A percentile compares a stretch with the other conserved stretches of the same genome.
Evolutionary conservation across 495 filamentous ascomycete species (phyloP).

Genomic region (Melanomma pulvis-pyrius): DNA sequence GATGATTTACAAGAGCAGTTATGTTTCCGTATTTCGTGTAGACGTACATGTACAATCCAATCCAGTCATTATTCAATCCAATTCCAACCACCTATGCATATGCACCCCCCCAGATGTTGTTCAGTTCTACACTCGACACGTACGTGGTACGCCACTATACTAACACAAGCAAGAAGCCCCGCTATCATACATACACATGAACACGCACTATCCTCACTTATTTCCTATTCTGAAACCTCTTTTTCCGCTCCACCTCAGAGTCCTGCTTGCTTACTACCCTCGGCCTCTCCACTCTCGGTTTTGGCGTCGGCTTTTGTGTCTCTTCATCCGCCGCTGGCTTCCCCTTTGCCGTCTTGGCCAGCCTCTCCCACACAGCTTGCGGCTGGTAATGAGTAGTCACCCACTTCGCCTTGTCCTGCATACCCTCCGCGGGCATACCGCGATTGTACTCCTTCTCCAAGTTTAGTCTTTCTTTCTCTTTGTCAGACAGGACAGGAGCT

Average conservation of each 20-base stretch:
- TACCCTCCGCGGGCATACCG: conserved; percentile 29
- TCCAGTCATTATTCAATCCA: neutral
- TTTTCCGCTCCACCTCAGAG: conserved; percentile 50
- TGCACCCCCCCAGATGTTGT: neutral
- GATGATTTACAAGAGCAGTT: neutral
- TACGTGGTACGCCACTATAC: neutral
- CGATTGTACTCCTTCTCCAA: conserved; percentile 17
- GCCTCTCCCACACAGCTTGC: neutral
- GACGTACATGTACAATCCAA: neutral
- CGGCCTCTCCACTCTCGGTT: conserved; percentile 8
- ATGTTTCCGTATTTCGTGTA: neutral
- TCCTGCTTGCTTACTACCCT: conserved; percentile 34
- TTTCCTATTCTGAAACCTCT: conserved; percentile 49
- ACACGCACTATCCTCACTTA: conserved; percentile 33
- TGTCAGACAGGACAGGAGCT: neutral
- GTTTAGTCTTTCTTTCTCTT: neutral
- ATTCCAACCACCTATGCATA: neutral
- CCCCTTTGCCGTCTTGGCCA: neutral
- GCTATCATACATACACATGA: conserved; percentile 36
- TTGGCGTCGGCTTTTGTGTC: conserved; percentile 27
- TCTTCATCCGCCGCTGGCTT: conserved; percentile 40
- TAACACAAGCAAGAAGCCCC: conserved; percentile 2
- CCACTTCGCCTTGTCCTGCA: conserved; percentile 33
- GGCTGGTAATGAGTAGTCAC: conserved; percentile 44
- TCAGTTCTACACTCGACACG: neutral